These are phyloP conservation scores for Xylaria sp. DNA, from an alignment of 2,329 filamentous ascomycete species.

Conservation along the genomic window DNA sequence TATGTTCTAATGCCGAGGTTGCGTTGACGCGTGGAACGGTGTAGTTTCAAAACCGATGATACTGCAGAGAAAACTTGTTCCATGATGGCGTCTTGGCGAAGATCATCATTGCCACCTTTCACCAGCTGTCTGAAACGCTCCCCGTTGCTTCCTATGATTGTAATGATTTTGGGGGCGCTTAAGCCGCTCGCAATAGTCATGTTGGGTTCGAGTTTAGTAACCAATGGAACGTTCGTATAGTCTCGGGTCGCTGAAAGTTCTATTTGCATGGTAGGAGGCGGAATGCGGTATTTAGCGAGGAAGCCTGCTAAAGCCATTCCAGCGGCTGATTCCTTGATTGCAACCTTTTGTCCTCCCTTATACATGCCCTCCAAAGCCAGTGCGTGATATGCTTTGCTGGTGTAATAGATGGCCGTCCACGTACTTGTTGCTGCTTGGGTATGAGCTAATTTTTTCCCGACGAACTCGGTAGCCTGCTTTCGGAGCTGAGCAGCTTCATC, in stretches of 20 bases:
- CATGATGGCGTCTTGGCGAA: conserved; percentile 98
- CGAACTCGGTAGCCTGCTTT: conserved; percentile 74
- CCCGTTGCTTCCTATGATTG: conserved; percentile 81
- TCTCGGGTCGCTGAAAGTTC: conserved; percentile 76
- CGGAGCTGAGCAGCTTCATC: conserved; percentile 81
- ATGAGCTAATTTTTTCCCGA: conserved; percentile 70
- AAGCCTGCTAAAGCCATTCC: conserved; percentile 71
- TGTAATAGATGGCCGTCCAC: conserved; percentile 78
- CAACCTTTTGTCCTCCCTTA: conserved; percentile 72
- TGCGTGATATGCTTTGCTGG: conserved; percentile 72
- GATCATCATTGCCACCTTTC: conserved; percentile 94
- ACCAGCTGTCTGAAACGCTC: conserved; percentile 87
- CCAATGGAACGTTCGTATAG: conserved; percentile 80
- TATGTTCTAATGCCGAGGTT: conserved; percentile 94
- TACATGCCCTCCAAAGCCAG: conserved; percentile 75
- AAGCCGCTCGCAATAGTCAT: conserved; percentile 91
- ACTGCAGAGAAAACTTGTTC: conserved; percentile 99
- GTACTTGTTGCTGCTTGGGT: conserved; percentile 62
- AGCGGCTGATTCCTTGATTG: conserved; percentile 67
- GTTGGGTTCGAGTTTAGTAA: conserved; percentile 74
- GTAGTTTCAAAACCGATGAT: conserved; percentile 85
- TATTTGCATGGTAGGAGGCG: conserved; percentile 89
- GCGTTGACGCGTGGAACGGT: conserved; percentile 86
- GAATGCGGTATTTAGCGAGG: conserved; percentile 74
- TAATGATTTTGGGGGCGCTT: conserved; percentile 93